A percentile compares a stretch with the other conserved stretches of the same genome.
phyloP scores from a whole-genome alignment of 2,329 filamentous ascomycete species.

The Fusarium domesticum region DNA sequence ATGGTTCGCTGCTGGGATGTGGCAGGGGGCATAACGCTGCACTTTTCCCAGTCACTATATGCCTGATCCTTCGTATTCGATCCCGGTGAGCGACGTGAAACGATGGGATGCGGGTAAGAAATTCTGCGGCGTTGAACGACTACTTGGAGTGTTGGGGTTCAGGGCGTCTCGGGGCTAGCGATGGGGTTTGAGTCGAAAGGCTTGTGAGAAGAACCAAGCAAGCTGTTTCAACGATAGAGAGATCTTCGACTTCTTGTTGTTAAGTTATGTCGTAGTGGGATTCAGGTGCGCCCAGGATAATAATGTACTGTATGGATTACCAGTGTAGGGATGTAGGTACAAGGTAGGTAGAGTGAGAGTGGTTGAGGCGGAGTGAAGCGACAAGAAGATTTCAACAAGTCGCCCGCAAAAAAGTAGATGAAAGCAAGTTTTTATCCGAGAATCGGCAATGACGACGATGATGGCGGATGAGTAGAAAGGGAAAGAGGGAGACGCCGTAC shows the following conservation, averaged over 20 bases:
- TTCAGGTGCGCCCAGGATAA: not conserved
- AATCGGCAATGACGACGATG: constrained; percentile 15
- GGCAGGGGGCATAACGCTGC: constrained; percentile 16
- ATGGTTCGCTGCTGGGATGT: constrained; percentile 26
- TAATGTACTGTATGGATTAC: constrained; percentile 3
- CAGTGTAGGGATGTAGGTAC: constrained; percentile 3
- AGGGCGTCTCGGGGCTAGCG: no score
- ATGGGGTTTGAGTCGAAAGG: no score
- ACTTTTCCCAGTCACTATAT: constrained; percentile 5
- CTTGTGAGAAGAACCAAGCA: no score
- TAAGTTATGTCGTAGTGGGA: not conserved
- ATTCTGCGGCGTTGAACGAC: no score
- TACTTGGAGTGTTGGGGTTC: no score
- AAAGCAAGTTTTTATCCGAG: constrained; percentile 23
- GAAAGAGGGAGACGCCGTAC: constrained; percentile 18
- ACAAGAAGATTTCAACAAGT: not conserved
- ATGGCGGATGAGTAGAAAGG: constrained; percentile 11
- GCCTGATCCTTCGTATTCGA: constrained; percentile 18
- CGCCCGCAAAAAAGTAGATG: constrained; percentile 3
- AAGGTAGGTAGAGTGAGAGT: not conserved
- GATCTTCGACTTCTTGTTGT: not conserved
- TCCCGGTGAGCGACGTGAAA: constrained; percentile 9
- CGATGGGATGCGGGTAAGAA: no score
- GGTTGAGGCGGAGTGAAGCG: not conserved
- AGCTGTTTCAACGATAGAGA: no score